Conservation (phyloP, 805 yeast genomes). For the Blastobotrys robertii region DNA sequence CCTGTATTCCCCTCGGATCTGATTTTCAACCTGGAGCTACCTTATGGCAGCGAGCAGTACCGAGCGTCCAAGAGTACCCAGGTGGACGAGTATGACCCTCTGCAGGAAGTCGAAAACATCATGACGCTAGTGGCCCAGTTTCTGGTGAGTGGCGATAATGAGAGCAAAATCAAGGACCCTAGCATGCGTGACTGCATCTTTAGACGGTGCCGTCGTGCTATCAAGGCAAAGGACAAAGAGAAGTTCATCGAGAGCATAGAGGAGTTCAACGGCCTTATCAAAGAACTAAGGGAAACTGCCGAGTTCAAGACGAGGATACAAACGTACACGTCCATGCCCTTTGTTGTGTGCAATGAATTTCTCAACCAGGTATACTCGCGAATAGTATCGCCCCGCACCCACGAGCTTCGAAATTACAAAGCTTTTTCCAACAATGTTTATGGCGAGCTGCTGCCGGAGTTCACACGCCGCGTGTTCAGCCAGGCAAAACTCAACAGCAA, state of each 20-base stretch:
- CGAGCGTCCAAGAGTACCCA: conserved; percentile 9
- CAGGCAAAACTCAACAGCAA: conserved; percentile 45
- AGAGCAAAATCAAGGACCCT: conserved; percentile 21
- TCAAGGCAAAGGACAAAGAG: conserved; percentile 22
- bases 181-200: conserved; percentile 25
- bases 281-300: conserved; percentile 27
- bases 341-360: conserved; percentile 41
- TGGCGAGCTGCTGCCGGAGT: conserved; percentile 79
- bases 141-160: conserved; percentile 33
- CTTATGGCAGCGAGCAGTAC: conserved; percentile 16
- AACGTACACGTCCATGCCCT: conserved; percentile 27
- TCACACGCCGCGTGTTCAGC: conserved; percentile 55
- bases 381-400: conserved; percentile 65
- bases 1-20: background rate
- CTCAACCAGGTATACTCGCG: conserved; percentile 66
- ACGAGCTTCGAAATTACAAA: conserved; percentile 55
- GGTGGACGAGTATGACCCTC: conserved; percentile 47
- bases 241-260: conserved; percentile 28
- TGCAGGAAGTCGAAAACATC: conserved; percentile 47
- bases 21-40: conserved; percentile 10
- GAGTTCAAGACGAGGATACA: conserved; percentile 27
- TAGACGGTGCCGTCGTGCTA: conserved; percentile 23
- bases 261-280: conserved; percentile 37
- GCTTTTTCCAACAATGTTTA: conserved; percentile 88
- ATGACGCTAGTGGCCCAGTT: conserved; percentile 35